Conservation (phyloP, 345 rosid genomes). For the Excoecaria cochinchinensis region DNA sequence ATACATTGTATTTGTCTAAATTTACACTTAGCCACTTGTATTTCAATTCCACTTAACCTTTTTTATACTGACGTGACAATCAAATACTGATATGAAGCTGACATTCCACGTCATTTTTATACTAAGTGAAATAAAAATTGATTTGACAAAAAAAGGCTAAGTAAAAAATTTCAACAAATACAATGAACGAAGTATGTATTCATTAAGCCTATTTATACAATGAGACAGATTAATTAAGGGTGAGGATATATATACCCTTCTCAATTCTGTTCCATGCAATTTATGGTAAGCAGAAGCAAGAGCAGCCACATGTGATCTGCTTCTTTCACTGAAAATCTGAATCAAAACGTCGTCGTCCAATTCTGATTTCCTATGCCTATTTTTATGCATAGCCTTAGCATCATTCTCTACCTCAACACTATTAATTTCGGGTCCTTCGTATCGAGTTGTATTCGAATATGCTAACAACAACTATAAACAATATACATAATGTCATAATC, state of each 20-base stretch:
- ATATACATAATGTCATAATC: neutral
- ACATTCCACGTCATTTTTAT: too few relatives aligned
- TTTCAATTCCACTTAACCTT: too few relatives aligned
- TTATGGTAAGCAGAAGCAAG: constrained; percentile 36
- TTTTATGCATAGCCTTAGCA: constrained; percentile 43
- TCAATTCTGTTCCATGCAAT: constrained; percentile 41
- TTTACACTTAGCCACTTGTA: too few relatives aligned
- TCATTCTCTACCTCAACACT: constrained; percentile 41
- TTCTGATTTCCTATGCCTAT: constrained; percentile 42
- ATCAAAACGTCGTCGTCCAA: constrained; percentile 37
- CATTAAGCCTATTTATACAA: too few relatives aligned
- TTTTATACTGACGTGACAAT: too few relatives aligned
- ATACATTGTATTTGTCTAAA: too few relatives aligned
- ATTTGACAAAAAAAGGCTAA: too few relatives aligned
- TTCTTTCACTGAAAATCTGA: constrained; percentile 59
- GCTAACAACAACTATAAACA: constrained; percentile 45
- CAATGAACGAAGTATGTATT: too few relatives aligned
- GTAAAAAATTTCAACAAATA: too few relatives aligned
- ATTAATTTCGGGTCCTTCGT: constrained; percentile 74
- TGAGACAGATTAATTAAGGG: neutral
- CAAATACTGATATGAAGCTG: too few relatives aligned
- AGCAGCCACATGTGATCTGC: constrained; percentile 57
- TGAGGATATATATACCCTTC: constrained; percentile 35
- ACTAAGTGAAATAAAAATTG: too few relatives aligned
- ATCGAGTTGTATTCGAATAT: constrained; percentile 47